A percentile compares a stretch with the other conserved stretches of the same genome.
Conservation (phyloP, 2,329 filamentous ascomycete species). For the Akanthomyces muscarius region DNA sequence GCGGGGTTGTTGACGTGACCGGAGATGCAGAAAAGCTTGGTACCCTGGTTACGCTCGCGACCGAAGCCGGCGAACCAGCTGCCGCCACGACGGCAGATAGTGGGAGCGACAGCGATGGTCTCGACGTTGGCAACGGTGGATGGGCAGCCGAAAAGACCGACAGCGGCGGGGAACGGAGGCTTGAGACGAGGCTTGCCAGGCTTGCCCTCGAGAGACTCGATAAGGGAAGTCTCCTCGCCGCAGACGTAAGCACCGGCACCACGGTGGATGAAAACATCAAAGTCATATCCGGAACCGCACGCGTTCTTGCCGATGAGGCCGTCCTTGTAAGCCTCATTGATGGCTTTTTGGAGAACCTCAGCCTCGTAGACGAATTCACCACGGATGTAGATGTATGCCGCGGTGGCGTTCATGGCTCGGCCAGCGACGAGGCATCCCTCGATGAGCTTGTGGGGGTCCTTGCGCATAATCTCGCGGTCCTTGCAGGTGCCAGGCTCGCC, state of each 20-base stretch:
- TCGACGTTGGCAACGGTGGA: conserved; percentile 98
- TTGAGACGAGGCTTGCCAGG: conserved; percentile 97
- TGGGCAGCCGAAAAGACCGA: conserved; percentile 96
- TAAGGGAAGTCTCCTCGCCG: conserved; percentile 95
- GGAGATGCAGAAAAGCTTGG: conserved; percentile 97
- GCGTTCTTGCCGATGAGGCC: conserved; percentile 98
- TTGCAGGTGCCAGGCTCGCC: conserved; percentile 99
- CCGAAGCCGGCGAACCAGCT: conserved; percentile 93
- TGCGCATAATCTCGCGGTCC: conserved; percentile 99
- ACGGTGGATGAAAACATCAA: conserved; percentile 94
- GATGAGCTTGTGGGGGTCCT: conserved; percentile 98
- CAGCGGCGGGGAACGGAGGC: conserved; percentile 95
- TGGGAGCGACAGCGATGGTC: conserved; percentile 91
- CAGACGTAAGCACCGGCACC: conserved; percentile 98
- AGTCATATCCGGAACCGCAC: conserved; percentile 94
- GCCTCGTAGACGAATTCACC: conserved; percentile 98
- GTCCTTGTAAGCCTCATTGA: conserved; percentile 94
- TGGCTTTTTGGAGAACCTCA: conserved; percentile 85
- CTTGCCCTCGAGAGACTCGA: conserved; percentile 97
- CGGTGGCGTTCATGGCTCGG: conserved; percentile 97
- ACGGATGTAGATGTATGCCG: conserved; percentile 98
- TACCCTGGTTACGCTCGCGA: conserved; percentile 92
- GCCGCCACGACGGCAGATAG: conserved; percentile 88
- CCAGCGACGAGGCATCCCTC: conserved; percentile 96
- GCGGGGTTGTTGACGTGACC: conserved; percentile 98